Conservation (phyloP, 352 stramenopile species). For the Globisporangium ultimum region DNA sequence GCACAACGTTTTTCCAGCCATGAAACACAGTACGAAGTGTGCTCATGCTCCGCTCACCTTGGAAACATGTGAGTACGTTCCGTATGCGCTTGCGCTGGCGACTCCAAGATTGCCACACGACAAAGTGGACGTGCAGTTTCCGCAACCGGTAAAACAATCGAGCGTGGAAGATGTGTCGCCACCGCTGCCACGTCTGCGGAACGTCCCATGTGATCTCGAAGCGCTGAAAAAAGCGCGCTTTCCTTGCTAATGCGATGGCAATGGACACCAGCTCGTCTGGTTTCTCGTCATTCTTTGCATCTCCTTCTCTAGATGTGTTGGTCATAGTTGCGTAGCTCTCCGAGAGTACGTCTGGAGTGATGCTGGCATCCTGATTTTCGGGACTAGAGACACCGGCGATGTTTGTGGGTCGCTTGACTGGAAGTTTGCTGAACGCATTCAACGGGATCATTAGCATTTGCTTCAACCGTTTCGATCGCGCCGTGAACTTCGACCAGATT, state of each 20-base stretch:
- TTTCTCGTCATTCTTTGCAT: not conserved
- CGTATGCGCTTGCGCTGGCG: conserved; percentile 9
- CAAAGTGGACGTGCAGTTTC: conserved; percentile 25
- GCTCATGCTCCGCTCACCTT: conserved; percentile 1
- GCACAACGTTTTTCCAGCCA: conserved; percentile 40
- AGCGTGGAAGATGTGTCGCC: conserved; percentile 59
- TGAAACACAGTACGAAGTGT: conserved; percentile 15
- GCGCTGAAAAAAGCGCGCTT: conserved; percentile 48
- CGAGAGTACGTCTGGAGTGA: too few species aligned
- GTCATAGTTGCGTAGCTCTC: too few species aligned
- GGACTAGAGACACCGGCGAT: too few species aligned
- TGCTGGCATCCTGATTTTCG: too few species aligned
- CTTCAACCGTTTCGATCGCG: conserved; percentile 25
- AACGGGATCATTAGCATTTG: not conserved
- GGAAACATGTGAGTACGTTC: conserved; percentile 15
- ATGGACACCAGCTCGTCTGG: conserved; percentile 3
- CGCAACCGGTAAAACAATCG: conserved; percentile 57
- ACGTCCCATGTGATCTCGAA: conserved; percentile 42
- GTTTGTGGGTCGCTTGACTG: too few species aligned
- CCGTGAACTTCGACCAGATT: conserved; percentile 45
- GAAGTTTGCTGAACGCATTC: too few species aligned
- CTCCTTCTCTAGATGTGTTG: not conserved
- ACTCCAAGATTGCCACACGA: conserved; percentile 27
- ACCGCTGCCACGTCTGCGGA: conserved; percentile 41
- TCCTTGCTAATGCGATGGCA: conserved; percentile 23